Conservation (phyloP, 176 grass and related monocot genomes). For the Ananas comosus region DNA sequence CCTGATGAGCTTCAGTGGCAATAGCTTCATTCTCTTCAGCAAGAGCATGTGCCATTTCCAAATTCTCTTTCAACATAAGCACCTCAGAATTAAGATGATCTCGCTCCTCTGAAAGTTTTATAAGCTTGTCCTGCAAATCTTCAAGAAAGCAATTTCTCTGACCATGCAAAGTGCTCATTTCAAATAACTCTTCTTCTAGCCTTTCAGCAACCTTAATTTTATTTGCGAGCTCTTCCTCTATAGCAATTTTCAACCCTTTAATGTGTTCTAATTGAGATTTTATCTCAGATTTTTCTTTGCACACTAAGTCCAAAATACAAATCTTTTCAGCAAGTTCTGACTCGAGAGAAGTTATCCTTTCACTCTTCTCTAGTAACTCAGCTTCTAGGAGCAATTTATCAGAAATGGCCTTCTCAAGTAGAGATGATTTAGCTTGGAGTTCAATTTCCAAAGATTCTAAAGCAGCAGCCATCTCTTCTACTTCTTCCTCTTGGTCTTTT, state of each 20-base stretch:
- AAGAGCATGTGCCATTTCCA: conserved; percentile 69
- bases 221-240: conserved; percentile 50
- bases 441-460: conserved; percentile 37
- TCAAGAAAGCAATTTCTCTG: conserved; percentile 23
- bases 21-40: conserved; percentile 88
- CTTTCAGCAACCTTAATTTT: conserved; percentile 24
- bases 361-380: conserved; percentile 36
- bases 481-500: conserved; percentile 61
- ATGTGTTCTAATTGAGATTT: conserved; percentile 44
- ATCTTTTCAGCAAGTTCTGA: conserved; percentile 48
- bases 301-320: conserved; percentile 28
- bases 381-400: conserved; percentile 34
- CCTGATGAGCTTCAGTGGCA: conserved; percentile 77
- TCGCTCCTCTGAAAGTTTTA: conserved; percentile 42
- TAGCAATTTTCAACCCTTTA: conserved; percentile 23
- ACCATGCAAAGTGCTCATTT: conserved; percentile 12
- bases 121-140: conserved; percentile 26
- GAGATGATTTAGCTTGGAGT: conserved; percentile 36
- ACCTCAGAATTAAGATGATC: conserved; percentile 36
- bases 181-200: conserved; percentile 21
- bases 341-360: conserved; percentile 39
- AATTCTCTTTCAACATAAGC: conserved; percentile 52
- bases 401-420: conserved; percentile 41
- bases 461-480: conserved; percentile 41
- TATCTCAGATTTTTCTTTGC: conserved; percentile 49